A percentile compares a stretch with the other conserved stretches of the same genome.
Conservation (phyloP, 2,329 filamentous ascomycete genomes). For the Trichoderma gracile region DNA sequence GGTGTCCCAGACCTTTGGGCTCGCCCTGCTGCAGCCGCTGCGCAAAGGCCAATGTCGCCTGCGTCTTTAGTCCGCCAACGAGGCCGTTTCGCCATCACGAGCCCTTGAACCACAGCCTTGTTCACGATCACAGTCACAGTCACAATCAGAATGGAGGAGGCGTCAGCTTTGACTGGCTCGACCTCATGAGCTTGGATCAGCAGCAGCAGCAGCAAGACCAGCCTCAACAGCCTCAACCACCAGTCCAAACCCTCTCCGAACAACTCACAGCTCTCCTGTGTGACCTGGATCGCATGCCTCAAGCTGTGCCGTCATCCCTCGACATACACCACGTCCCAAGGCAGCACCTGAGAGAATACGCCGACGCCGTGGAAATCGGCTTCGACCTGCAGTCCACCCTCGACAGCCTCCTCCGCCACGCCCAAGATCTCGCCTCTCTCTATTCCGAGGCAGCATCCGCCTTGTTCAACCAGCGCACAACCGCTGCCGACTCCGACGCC, state of each 20-base stretch:
- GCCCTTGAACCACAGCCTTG: background rate
- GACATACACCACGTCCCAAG: constrained; percentile 31
- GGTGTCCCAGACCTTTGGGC: constrained; percentile 45
- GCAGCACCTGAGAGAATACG: constrained; percentile 31
- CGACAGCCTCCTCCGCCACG: constrained; percentile 39
- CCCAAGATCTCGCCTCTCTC: constrained; percentile 40
- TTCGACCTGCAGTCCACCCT: constrained; percentile 35
- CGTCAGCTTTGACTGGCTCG: constrained; percentile 32
- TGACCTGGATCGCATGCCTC: constrained; percentile 31
- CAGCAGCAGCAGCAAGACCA: constrained; percentile 7
- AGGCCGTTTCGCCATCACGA: constrained; percentile 29
- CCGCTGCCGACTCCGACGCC: constrained; percentile 1
- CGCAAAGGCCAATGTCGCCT: constrained; percentile 43
- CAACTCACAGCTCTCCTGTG: constrained; percentile 31
- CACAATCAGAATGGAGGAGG: background rate
- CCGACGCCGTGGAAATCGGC: constrained; percentile 31
- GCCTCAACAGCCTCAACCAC: background rate
- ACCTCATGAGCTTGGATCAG: constrained; percentile 25
- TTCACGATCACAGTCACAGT: no score
- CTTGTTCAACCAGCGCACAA: constrained; percentile 26
- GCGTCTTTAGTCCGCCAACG: constrained; percentile 46
- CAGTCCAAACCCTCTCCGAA: constrained; percentile 27
- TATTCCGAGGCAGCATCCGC: constrained; percentile 38
- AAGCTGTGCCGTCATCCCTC: constrained; percentile 18
- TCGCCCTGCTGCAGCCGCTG: constrained; percentile 45